Evolutionary conservation across 2,329 filamentous ascomycete species (phyloP), one percentile per base, ranked within the genome.

Genomic region (Diplodia sapinea): DNA sequence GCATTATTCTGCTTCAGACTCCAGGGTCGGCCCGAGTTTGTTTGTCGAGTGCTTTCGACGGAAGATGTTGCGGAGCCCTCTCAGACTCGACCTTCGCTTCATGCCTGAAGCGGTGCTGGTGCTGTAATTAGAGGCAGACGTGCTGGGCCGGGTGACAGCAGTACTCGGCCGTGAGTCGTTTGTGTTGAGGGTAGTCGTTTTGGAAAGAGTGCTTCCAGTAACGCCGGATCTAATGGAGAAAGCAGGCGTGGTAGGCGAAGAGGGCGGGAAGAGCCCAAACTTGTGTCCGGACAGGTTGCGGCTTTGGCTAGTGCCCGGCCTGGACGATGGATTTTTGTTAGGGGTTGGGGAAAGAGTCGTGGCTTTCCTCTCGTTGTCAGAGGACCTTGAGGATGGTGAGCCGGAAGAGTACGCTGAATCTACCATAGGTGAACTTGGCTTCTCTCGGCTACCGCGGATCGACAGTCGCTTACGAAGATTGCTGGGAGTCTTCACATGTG

Each of bases 331-430:
- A 13, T 38, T 59, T 50, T 50, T 33, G 17, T 26, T 52, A 29
- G 40, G 43, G 4, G 55, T 33, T 2, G 65, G 54, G 36, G 55
- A 40, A 26, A 29, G 36, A 1, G 36, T 26, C 23, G 40, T 29
- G 1, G 57, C 26, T 38, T 68, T 68, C 31, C 50, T 43, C 31
- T 68, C 66, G 17, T 49, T 50, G 38, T 68, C 66, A 26, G 57
- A 68, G 23, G 66, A 68, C 20, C 54, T 54, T 12, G 77, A 78
- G 33, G 73, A 74, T 50, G 75, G 75, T 23, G 77, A 61, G 20
- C 78, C 71, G 9, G 77, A 79, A 57, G 77, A 79, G 68, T 79
- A 79, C 6, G 77, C 77, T 33, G 77, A 79, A 57, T 79, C 77
- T 20, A 68, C 66, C 57, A 55, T 68, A 13, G 68, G 68, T 33